Conservation (phyloP, 352 stramenopile genomes). For the Phytophthora idaei region DNA sequence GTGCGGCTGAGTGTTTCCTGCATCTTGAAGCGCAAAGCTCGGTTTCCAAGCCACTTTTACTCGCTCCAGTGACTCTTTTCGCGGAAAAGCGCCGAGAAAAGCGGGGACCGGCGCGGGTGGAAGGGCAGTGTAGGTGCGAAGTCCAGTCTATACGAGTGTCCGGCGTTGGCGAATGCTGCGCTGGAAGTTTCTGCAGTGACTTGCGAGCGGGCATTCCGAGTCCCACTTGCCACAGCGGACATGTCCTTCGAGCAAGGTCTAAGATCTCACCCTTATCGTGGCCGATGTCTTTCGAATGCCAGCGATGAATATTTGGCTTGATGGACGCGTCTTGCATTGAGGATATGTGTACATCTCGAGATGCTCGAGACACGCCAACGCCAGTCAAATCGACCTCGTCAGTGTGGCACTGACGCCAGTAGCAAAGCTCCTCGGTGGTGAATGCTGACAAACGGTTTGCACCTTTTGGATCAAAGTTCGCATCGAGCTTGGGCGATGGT, state of each 20-base stretch:
- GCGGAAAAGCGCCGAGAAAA: conserved; percentile 3
- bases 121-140: conserved; percentile 1
- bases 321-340: conserved; percentile 1
- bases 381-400: neutral
- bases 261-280: neutral
- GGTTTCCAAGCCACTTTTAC: conserved; percentile 9
- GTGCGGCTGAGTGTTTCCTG: conserved; percentile 23
- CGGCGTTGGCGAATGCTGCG: conserved; percentile 12
- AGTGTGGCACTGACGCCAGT: conserved; percentile 22
- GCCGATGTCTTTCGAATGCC: neutral
- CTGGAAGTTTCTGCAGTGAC: conserved; percentile 15
- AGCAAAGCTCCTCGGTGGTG: conserved; percentile 3
- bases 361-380: conserved; percentile 14
- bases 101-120: neutral
- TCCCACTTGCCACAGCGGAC: conserved; percentile 15
- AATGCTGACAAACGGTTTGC: conserved; percentile 9
- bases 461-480: conserved; percentile 1
- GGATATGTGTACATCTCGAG: neutral
- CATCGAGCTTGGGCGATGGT: neutral
- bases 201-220: conserved; percentile 5
- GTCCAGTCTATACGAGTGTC: conserved; percentile 16
- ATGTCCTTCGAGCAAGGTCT: conserved; percentile 12
- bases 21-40: conserved; percentile 6
- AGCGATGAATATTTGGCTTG: conserved; percentile 19
- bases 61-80: conserved; percentile 12